These are phyloP conservation scores for Venustampulla echinocandica DNA, from an alignment of 495 filamentous ascomycete genomes.

Conservation along the genomic window DNA sequence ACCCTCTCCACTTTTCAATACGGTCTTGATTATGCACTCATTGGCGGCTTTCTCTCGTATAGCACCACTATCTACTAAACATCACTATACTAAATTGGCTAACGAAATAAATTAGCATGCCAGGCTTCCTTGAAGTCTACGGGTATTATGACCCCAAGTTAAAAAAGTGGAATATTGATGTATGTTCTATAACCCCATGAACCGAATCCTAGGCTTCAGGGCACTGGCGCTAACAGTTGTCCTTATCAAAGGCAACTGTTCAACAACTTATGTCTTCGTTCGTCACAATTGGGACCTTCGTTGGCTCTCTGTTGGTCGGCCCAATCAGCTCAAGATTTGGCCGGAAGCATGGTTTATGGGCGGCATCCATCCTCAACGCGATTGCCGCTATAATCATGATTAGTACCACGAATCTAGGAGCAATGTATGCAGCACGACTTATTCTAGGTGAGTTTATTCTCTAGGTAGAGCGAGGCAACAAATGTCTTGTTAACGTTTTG, in stretches of 20 bases:
- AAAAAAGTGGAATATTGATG: conserved; percentile 18
- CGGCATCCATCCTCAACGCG: conserved; percentile 28
- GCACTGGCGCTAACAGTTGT: too few relatives aligned
- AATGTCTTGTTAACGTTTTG: too few relatives aligned
- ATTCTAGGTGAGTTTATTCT: conserved; percentile 20
- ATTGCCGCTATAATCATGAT: conserved; percentile 48
- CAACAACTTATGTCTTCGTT: conserved; percentile 50
- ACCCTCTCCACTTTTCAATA: neutral
- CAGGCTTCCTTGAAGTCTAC: conserved; percentile 39
- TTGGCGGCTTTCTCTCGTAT: neutral
- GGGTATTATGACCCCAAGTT: conserved; percentile 5
- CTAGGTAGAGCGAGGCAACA: conserved; percentile 11
- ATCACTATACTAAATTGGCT: too few relatives aligned
- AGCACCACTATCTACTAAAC: too few relatives aligned
- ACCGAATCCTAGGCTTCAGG: too few relatives aligned
- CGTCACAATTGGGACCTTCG: conserved; percentile 52
- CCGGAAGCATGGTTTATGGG: conserved; percentile 37
- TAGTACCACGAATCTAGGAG: conserved; percentile 40
- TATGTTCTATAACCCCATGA: too few relatives aligned
- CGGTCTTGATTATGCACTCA: neutral
- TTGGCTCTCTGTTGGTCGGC: conserved; percentile 45
- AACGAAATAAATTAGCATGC: too few relatives aligned
- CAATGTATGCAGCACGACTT: conserved; percentile 47
- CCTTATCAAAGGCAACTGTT: conserved; percentile 35
- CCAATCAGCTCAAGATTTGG: conserved; percentile 40